Evolutionary conservation across 371 early-diverging fungal genomes (phyloP).

Genomic region (Lichtheimia ramosa): DNA sequence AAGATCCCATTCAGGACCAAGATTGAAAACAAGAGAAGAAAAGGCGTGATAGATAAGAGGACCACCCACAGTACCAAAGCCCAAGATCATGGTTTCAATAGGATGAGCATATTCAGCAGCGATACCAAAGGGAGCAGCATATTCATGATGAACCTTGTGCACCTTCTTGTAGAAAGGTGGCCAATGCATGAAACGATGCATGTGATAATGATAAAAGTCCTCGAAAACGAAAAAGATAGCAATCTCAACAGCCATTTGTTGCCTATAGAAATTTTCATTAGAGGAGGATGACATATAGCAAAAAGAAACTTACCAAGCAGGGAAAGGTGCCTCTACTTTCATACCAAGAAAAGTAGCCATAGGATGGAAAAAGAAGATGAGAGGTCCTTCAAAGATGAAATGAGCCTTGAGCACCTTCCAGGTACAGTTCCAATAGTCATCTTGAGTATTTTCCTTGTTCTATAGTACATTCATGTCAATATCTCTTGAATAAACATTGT

Average conservation of each 20-base stretch:
- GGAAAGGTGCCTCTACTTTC: slow-evolving; percentile 83
- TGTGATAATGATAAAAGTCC: slow-evolving; percentile 79
- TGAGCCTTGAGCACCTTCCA: slow-evolving; percentile 72
- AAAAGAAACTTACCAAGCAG: slow-evolving; percentile 60
- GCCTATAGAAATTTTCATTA: slow-evolving; percentile 15
- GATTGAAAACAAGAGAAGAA: slow-evolving; percentile 12
- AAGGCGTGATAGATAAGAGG: slow-evolving; percentile 57
- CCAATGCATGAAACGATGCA: slow-evolving; percentile 87
- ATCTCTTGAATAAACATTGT: not conserved
- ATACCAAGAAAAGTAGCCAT: slow-evolving; percentile 81
- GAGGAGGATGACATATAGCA: not conserved
- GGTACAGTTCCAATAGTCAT: slow-evolving; percentile 76
- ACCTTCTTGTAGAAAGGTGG: slow-evolving; percentile 84
- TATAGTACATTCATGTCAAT: slow-evolving; percentile 15
- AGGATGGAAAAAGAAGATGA: slow-evolving; percentile 87
- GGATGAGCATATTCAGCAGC: slow-evolving; percentile 89
- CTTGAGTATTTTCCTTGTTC: slow-evolving; percentile 67
- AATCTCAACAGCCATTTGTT: slow-evolving; percentile 47
- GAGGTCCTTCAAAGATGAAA: slow-evolving; percentile 78
- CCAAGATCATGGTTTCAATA: slow-evolving; percentile 74
- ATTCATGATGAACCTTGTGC: slow-evolving; percentile 95
- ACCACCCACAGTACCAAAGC: slow-evolving; percentile 75
- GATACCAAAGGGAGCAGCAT: slow-evolving; percentile 87
- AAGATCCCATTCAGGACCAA: slow-evolving; percentile 53
- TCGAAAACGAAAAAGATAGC: slow-evolving; percentile 81